Evolutionary conservation across 2,329 filamentous ascomycete genomes (phyloP).

Genomic region (Aphanoascus verrucosus): DNA sequence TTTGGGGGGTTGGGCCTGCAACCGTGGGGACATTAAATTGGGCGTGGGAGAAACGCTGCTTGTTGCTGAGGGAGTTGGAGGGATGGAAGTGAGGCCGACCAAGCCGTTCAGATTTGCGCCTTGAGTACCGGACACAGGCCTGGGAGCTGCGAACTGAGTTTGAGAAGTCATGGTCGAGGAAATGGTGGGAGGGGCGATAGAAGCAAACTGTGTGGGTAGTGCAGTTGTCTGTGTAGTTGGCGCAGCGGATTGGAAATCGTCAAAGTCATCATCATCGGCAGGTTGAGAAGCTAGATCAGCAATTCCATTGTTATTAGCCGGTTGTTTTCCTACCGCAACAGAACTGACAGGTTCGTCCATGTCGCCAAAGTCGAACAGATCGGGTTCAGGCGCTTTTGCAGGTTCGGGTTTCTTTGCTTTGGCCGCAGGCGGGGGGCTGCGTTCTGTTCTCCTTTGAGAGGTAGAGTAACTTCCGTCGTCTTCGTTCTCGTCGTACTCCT

Average conservation of each 20-base stretch:
- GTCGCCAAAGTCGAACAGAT: constrained; percentile 81
- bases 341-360: constrained; percentile 42
- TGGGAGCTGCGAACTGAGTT: constrained; percentile 67
- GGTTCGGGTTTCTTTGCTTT: constrained; percentile 56
- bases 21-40: constrained; percentile 33
- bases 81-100: constrained; percentile 68
- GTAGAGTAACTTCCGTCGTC: constrained; percentile 53
- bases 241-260: constrained; percentile 88
- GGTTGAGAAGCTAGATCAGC: constrained; percentile 38
- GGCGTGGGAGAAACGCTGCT: constrained; percentile 48
- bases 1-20: constrained; percentile 41
- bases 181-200: constrained; percentile 38
- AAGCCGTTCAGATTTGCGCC: constrained; percentile 71
- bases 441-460: constrained; percentile 42
- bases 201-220: constrained; percentile 29
- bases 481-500: constrained; percentile 95
- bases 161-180: constrained; percentile 37
- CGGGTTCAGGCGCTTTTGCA: constrained; percentile 74
- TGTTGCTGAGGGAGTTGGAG: constrained; percentile 52
- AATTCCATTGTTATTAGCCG: constrained; percentile 39
- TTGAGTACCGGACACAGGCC: constrained; percentile 74
- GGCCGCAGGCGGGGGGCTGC: constrained; percentile 25
- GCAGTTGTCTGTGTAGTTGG: constrained; percentile 40
- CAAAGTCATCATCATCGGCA: constrained; percentile 74
- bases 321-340: constrained; percentile 34